Conservation (phyloP, 208 protist genomes). For the Trypanosoma avium region DNA sequence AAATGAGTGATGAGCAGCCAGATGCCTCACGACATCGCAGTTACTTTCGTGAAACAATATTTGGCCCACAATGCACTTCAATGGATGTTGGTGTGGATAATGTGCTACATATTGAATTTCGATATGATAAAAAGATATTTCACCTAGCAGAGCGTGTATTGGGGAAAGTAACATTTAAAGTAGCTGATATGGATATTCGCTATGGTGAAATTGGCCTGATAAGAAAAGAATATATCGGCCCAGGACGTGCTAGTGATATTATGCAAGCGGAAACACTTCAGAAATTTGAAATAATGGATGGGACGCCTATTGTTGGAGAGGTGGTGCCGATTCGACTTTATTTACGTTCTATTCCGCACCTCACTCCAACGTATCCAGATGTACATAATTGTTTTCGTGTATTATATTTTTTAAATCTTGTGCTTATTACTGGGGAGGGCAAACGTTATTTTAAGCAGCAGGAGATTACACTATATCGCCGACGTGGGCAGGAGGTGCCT, state of each 20-base stretch:
- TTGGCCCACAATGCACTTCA: conserved; percentile 51
- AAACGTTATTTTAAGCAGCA: conserved; percentile 92
- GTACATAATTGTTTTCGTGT: conserved; percentile 74
- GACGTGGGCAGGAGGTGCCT: conserved; percentile 52
- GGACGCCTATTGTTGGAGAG: conserved; percentile 85
- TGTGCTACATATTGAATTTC: conserved; percentile 91
- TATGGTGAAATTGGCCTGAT: conserved; percentile 79
- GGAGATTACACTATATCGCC: conserved; percentile 81
- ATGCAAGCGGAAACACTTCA: conserved; percentile 80
- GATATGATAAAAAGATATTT: conserved; percentile 82
- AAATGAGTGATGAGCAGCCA: conserved; percentile 39
- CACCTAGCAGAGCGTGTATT: conserved; percentile 75
- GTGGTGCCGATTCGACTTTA: conserved; percentile 90
- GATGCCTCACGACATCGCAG: conserved; percentile 56
- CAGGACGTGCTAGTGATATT: conserved; percentile 30
- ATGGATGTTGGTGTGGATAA: conserved; percentile 90
- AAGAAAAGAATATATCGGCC: conserved; percentile 63
- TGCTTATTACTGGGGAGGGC: conserved; percentile 71
- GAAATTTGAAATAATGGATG: conserved; percentile 93
- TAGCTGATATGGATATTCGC: conserved; percentile 70
- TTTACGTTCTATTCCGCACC: conserved; percentile 65
- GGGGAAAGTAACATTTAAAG: conserved; percentile 81
- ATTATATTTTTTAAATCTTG: conserved; percentile 86
- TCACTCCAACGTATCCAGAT: conserved; percentile 81
- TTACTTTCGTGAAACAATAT: conserved; percentile 79